phyloP scores from a whole-genome alignment of 2,329 filamentous ascomycete species.

The Aspergillus chevalieri region DNA sequence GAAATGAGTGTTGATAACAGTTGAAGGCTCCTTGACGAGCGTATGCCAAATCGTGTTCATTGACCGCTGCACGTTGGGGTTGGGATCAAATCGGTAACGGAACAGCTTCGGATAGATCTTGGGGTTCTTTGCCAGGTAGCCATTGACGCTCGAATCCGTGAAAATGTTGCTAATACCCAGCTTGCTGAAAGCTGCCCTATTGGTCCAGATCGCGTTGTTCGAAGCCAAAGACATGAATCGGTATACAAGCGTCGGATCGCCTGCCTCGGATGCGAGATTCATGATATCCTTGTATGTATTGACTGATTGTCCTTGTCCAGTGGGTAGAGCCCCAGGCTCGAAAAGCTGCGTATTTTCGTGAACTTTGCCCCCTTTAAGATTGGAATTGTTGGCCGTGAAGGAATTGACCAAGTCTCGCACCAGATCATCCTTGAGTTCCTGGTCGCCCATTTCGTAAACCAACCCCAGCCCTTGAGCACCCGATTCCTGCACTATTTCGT shows the following conservation, averaged over 20 bases:
- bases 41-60: slow-evolving; percentile 99
- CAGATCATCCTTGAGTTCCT: slow-evolving; percentile 70
- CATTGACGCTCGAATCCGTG: slow-evolving; percentile 67
- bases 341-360: slow-evolving; percentile 89
- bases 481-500: slow-evolving; percentile 93
- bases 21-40: slow-evolving; percentile 79
- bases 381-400: slow-evolving; percentile 64
- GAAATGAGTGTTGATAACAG: slow-evolving; percentile 73
- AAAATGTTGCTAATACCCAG: slow-evolving; percentile 91
- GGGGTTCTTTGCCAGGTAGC: slow-evolving; percentile 70
- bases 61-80: slow-evolving; percentile 81
- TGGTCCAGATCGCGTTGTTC: slow-evolving; percentile 95
- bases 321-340: slow-evolving; percentile 82
- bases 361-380: slow-evolving; percentile 67
- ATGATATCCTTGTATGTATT: slow-evolving; percentile 98
- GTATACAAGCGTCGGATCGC: slow-evolving; percentile 93
- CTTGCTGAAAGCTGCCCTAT: slow-evolving; percentile 88
- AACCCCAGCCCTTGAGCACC: slow-evolving; percentile 85
- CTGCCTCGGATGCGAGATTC: slow-evolving; percentile 88
- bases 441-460: slow-evolving; percentile 88
- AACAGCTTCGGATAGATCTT: slow-evolving; percentile 94
- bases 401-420: slow-evolving; percentile 82
- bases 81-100: slow-evolving; percentile 91
- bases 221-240: slow-evolving; percentile 97
- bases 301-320: slow-evolving; percentile 79